These are phyloP conservation scores for Malania oleifera DNA, from an alignment of 164 flowering plant species.

Conservation along the genomic window DNA sequence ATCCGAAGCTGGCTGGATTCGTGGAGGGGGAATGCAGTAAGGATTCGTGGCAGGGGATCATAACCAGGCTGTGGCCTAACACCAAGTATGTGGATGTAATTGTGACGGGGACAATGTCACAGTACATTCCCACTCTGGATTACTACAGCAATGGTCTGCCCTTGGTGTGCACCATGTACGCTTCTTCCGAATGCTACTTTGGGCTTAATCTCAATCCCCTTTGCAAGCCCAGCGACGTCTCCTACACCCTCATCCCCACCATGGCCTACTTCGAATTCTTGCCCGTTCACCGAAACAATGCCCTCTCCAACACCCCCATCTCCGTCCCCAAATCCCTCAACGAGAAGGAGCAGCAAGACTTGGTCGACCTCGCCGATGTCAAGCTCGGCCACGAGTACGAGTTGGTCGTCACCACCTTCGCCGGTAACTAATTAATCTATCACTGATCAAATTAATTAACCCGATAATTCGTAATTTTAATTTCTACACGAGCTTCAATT, in stretches of 20 bases:
- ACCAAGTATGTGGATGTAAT: conserved; percentile 93
- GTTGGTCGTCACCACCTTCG: conserved; percentile 93
- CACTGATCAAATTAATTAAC: no score
- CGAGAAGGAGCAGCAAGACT: conserved; percentile 61
- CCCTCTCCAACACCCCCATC: conserved; percentile 23
- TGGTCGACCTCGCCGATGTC: conserved; percentile 84
- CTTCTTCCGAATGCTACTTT: conserved; percentile 91
- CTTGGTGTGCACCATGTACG: conserved; percentile 94
- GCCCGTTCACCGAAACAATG: conserved; percentile 58
- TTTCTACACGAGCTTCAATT: no score
- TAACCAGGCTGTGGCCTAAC: conserved; percentile 89
- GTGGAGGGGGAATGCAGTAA: conserved; percentile 62
- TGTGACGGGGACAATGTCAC: conserved; percentile 98
- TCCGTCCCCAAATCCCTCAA: conserved; percentile 50
- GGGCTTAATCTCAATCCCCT: conserved; percentile 86
- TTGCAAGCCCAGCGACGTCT: conserved; percentile 76
- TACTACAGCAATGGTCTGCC: conserved; percentile 88
- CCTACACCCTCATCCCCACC: conserved; percentile 88
- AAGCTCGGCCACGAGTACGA: conserved; percentile 91
- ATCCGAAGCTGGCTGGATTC: conserved; percentile 71
- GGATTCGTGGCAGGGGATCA: conserved; percentile 83
- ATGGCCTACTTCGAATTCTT: conserved; percentile 93
- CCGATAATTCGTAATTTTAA: no score
- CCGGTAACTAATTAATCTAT: conserved; percentile 45
- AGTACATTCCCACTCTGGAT: conserved; percentile 85